Conservation (phyloP, 1,284 basidiomycete species). For the Tilletiaria anomala region DNA sequence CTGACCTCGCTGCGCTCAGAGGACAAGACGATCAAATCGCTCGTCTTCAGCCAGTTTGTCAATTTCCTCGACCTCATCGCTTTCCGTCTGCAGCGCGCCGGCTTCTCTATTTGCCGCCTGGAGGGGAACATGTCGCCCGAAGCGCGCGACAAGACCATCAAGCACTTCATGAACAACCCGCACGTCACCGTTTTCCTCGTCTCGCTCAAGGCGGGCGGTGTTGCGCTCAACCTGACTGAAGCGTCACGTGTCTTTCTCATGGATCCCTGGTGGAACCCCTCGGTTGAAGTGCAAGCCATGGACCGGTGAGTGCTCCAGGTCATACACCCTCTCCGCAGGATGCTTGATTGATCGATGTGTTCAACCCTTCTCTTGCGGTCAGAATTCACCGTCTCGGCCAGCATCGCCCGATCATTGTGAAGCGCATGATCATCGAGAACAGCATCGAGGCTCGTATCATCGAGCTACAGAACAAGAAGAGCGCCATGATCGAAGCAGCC, state of each 20-base stretch:
- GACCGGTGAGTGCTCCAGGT: too few species aligned
- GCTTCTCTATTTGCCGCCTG: slow-evolving; percentile 72
- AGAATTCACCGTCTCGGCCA: slow-evolving; percentile 70
- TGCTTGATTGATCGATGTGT: background rate
- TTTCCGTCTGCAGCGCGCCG: slow-evolving; percentile 76
- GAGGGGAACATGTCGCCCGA: slow-evolving; percentile 96
- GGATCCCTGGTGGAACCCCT: slow-evolving; percentile 39
- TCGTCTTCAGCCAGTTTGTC: slow-evolving; percentile 90
- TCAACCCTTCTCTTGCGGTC: slow-evolving; percentile 1
- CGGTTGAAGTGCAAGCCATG: slow-evolving; percentile 58
- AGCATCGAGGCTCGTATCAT: slow-evolving; percentile 83
- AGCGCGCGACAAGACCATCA: slow-evolving; percentile 83
- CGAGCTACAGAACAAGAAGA: slow-evolving; percentile 85
- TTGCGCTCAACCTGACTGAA: slow-evolving; percentile 48
- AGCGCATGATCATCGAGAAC: slow-evolving; percentile 88
- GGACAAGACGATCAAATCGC: slow-evolving; percentile 84
- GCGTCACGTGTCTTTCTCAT: slow-evolving; percentile 38
- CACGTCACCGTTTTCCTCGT: slow-evolving; percentile 93
- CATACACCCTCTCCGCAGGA: slow-evolving; percentile 45
- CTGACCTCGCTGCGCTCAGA: slow-evolving; percentile 65
- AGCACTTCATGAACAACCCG: slow-evolving; percentile 87
- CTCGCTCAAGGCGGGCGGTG: slow-evolving; percentile 83
- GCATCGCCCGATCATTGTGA: slow-evolving; percentile 60
- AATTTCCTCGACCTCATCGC: slow-evolving; percentile 69
- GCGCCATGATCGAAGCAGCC: slow-evolving; percentile 41